Evolutionary conservation across 78 protist species (phyloP), one percentile per base, ranked within the genome.

Genomic region (Creolimax fragrantissima): DNA sequence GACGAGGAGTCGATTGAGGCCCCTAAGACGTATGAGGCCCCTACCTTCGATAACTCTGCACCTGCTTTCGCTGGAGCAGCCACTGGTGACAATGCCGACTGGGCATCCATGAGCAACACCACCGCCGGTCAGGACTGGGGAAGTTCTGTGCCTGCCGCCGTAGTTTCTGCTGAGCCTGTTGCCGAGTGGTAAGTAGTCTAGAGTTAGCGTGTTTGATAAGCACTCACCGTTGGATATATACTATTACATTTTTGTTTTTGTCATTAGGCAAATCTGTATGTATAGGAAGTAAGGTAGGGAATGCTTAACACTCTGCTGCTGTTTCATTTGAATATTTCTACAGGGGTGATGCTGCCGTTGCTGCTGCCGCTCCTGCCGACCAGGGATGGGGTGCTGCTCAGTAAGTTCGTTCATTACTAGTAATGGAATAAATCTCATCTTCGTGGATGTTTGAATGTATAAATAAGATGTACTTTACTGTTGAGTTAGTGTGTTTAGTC

Each of bases 1-100:
- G 95, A 93, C 32, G 95, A 93, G 2, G 96, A 94, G 36, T 89
- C 3, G 3, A 89, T 45, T 17, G 93, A 91, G 58, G 44, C 32
- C 35, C 84, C 85, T 11, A n/a, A 24, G 4, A 45, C 44, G 85
- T 11, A 17, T 4, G 41, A 41, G 1, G 92, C 86, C 42, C 45
- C 45, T 24, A 24, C 41, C 24, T 41, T 41, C 45, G 88, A 84
- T 2, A 42, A 42, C 45, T 32, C 11, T 17, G 47, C 41, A 11
- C 85, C 41, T 24, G 88, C 41, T 84, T 17, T 24, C 35, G 91
- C 32, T 44, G 17, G 58, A 32, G 89, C 17, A 42, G 94, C 85
- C 37, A 90, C 92, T 93, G 95, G 66, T 83, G 42, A 58, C 5
- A 36, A 11, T 85, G 17, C 42, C 92, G 85, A 42, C 85, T 7